phyloP scores from a whole-genome alignment of 1,284 basidiomycete species.

The Cryptococcus sp. region DNA sequence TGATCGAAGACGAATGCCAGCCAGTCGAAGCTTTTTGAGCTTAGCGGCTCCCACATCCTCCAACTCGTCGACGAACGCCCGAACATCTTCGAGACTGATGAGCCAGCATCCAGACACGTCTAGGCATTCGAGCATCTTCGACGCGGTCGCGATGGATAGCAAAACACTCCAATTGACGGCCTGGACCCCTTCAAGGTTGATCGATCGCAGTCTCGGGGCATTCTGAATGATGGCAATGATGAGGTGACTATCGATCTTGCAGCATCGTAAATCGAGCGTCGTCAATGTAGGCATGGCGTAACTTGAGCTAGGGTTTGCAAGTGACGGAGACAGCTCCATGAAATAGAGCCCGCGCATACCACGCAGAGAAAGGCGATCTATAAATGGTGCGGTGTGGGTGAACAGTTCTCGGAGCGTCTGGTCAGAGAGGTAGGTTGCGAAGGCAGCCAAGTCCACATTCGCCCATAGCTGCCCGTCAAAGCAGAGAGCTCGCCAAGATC shows the following conservation, averaged over 20 bases:
- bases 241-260: constrained; percentile 59
- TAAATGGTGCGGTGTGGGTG: constrained; percentile 58
- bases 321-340: constrained; percentile 17
- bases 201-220: constrained; percentile 58
- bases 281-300: constrained; percentile 34
- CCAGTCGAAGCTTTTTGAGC: constrained; percentile 54
- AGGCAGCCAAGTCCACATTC: constrained; percentile 58
- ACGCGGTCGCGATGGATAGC: constrained; percentile 59
- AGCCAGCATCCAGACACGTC: constrained; percentile 70
- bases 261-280: constrained; percentile 68
- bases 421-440: constrained; percentile 51
- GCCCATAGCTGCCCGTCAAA: constrained; percentile 86
- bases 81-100: constrained; percentile 61
- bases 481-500: constrained; percentile 68
- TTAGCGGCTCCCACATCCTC: constrained; percentile 8
- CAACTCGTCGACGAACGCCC: constrained; percentile 41
- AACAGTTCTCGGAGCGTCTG: constrained; percentile 31
- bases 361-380: constrained; percentile 60
- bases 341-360: constrained; percentile 61
- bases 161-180: constrained; percentile 70
- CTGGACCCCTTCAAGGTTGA: constrained; percentile 64
- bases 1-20: constrained; percentile 61
- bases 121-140: constrained; percentile 57
- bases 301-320: constrained; percentile 9
- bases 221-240: constrained; percentile 67